Conservation (phyloP, 306 rosid genomes). For the Inga laurina region DNA sequence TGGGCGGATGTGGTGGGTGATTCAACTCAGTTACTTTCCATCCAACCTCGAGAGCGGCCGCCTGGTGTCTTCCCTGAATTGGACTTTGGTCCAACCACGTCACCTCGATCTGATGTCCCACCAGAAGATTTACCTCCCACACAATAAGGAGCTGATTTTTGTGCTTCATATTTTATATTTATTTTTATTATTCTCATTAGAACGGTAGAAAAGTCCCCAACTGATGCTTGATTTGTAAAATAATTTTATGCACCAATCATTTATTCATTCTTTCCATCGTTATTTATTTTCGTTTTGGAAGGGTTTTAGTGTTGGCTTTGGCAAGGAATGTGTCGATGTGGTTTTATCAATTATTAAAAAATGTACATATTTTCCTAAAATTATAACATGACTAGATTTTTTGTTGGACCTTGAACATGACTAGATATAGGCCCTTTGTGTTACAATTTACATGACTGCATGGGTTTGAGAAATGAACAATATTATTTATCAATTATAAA, state of each 20-base stretch:
- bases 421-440: neutral
- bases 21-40: conserved; percentile 65
- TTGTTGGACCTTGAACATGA: neutral
- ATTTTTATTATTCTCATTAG: conserved; percentile 6
- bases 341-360: neutral
- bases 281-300: neutral
- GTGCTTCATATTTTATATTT: neutral
- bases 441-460: neutral
- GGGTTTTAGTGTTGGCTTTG: neutral
- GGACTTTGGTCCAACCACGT: conserved; percentile 51
- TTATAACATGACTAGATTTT: neutral
- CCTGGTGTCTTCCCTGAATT: conserved; percentile 59
- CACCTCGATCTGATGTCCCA: conserved; percentile 33
- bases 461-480: neutral
- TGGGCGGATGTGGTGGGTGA: conserved; percentile 81
- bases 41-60: conserved; percentile 58
- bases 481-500: no score
- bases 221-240: conserved; percentile 11
- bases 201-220: conserved; percentile 21
- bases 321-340: neutral
- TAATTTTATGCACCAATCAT: conserved; percentile 12
- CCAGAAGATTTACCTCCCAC: conserved; percentile 48
- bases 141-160: conserved; percentile 32
- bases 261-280: conserved; percentile 52
- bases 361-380: no score